Evolutionary conservation across 306 rosid genomes (phyloP).

Genomic region (Cucurbita ficifolia): DNA sequence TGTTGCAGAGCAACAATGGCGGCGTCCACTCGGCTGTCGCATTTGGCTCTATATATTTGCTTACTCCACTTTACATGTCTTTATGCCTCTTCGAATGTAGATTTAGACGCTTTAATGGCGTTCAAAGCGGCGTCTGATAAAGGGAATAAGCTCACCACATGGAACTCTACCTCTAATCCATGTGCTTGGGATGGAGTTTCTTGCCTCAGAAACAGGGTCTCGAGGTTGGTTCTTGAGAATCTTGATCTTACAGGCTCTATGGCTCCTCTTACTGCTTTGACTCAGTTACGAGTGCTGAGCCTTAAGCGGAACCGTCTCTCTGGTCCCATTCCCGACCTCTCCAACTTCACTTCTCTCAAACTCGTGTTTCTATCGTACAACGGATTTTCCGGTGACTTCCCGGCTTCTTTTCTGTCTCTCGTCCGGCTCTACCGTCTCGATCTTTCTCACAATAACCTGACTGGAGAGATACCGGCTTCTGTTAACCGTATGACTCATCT

Average conservation of each 20-base stretch:
- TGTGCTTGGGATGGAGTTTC: constrained; percentile 54
- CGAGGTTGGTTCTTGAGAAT: constrained; percentile 52
- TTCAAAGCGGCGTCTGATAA: constrained; percentile 46
- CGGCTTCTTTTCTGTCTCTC: constrained; percentile 26
- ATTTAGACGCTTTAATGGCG: constrained; percentile 32
- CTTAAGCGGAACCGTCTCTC: constrained; percentile 52
- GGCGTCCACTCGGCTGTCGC: neutral
- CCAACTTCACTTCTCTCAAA: constrained; percentile 43
- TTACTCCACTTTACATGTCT: neutral
- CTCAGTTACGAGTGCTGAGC: constrained; percentile 65
- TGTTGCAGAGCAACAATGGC: constrained; percentile 36
- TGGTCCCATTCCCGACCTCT: constrained; percentile 47
- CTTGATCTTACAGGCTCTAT: constrained; percentile 48
- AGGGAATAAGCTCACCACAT: constrained; percentile 30
- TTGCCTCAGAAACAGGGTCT: constrained; percentile 45
- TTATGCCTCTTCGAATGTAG: constrained; percentile 21
- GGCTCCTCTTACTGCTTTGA: constrained; percentile 24
- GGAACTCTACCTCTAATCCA: constrained; percentile 47
- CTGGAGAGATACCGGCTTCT: constrained; percentile 42
- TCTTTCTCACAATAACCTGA: constrained; percentile 48
- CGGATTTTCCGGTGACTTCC: constrained; percentile 46
- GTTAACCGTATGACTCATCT: constrained; percentile 38
- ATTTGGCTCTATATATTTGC: neutral
- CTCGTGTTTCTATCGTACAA: constrained; percentile 59
- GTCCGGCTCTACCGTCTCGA: constrained; percentile 66